Evolutionary conservation across 2,329 filamentous ascomycete species (phyloP).

Genomic region (Colletotrichum sublineola): DNA sequence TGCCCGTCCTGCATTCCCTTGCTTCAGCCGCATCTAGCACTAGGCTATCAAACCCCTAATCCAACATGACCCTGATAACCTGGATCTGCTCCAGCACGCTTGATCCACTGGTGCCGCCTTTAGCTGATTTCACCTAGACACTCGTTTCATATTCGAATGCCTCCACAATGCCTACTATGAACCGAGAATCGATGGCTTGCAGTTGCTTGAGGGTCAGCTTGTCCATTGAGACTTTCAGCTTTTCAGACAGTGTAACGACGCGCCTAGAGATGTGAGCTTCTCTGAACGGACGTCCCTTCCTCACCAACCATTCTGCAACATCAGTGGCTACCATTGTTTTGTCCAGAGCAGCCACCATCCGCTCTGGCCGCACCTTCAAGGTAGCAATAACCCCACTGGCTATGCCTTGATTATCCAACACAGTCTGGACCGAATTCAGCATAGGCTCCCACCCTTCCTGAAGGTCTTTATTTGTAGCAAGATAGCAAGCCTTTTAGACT

Average conservation of each 20-base stretch:
- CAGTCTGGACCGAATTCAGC: conserved; percentile 80
- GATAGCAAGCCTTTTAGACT: conserved; percentile 73
- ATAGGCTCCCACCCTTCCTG: conserved; percentile 84
- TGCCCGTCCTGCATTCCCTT: neutral
- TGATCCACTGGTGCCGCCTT: conserved; percentile 77
- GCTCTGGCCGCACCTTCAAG: conserved; percentile 73
- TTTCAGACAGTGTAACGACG: conserved; percentile 78
- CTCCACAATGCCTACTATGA: conserved; percentile 72
- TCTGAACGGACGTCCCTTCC: conserved; percentile 78
- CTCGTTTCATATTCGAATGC: conserved; percentile 79
- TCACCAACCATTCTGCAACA: conserved; percentile 72
- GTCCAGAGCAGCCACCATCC: conserved; percentile 78
- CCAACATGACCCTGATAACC: conserved; percentile 53
- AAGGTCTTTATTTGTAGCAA: conserved; percentile 82
- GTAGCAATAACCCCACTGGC: conserved; percentile 81
- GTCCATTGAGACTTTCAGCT: conserved; percentile 61
- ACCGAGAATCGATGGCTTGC: neutral
- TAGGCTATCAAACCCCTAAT: conserved; percentile 43
- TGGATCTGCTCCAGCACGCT: conserved; percentile 73
- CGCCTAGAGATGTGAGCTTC: conserved; percentile 82
- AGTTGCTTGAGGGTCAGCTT: neutral
- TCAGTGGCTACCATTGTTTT: conserved; percentile 83
- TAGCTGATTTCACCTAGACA: conserved; percentile 77
- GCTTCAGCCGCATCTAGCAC: neutral
- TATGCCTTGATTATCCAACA: conserved; percentile 80